These are phyloP conservation scores for Spiraea crenata DNA, from an alignment of 331 rosid genomes.

Conservation along the genomic window DNA sequence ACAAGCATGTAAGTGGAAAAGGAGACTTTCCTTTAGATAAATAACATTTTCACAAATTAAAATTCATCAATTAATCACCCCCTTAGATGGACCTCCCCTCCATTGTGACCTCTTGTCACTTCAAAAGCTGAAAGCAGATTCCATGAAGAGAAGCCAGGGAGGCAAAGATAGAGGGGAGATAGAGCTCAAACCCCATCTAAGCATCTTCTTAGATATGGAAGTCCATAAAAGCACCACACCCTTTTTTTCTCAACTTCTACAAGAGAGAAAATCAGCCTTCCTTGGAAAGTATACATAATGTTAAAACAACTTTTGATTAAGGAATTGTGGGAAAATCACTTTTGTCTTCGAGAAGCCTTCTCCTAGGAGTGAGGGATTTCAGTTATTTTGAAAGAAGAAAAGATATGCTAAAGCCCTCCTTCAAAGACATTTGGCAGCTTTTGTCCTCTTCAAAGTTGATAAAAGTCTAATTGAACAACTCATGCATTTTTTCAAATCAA, in stretches of 20 bases:
- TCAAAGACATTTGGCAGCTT: slow-evolving; percentile 45
- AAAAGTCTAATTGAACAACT: slow-evolving; percentile 30
- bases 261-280: slow-evolving; percentile 27
- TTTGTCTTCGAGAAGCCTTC: slow-evolving; percentile 73
- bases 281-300: slow-evolving; percentile 53
- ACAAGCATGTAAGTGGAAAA: slow-evolving; percentile 36
- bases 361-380: slow-evolving; percentile 77
- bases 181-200: slow-evolving; percentile 22
- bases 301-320: slow-evolving; percentile 49
- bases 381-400: slow-evolving; percentile 29
- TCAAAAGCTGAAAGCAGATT: slow-evolving; percentile 63
- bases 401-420: slow-evolving; percentile 39
- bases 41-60: background rate
- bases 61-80: slow-evolving; percentile 15
- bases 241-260: slow-evolving; percentile 25
- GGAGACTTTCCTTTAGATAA: slow-evolving; percentile 28
- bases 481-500: slow-evolving; percentile 29
- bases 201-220: slow-evolving; percentile 60
- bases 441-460: slow-evolving; percentile 39
- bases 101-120: slow-evolving; percentile 48
- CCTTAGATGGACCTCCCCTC: slow-evolving; percentile 37
- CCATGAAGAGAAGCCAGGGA: slow-evolving; percentile 24
- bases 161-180: slow-evolving; percentile 20
- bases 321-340: slow-evolving; percentile 54
- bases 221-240: slow-evolving; percentile 35